Conservation (phyloP, 2,329 filamentous ascomycete species). For the Fusarium agapanthi region DNA sequence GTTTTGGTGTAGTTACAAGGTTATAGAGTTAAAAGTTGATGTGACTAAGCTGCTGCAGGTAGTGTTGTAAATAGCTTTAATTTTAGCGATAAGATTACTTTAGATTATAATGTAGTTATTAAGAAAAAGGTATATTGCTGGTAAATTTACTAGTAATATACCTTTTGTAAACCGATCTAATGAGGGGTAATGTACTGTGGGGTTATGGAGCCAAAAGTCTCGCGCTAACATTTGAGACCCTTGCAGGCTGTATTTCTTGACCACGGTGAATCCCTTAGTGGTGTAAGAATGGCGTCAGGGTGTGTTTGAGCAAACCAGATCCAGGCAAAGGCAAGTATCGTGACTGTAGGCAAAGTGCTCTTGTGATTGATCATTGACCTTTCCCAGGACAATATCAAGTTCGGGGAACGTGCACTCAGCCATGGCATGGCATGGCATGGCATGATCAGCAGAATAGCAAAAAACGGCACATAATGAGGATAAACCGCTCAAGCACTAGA, state of each 20-base stretch:
- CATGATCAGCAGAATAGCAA: neutral
- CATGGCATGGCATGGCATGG: neutral
- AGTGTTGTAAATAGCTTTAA: too few species aligned
- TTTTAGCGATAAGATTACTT: too few species aligned
- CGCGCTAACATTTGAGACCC: too few species aligned
- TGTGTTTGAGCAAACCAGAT: slow-evolving; percentile 3
- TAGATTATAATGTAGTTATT: too few species aligned
- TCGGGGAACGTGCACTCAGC: neutral
- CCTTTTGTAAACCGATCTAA: too few species aligned
- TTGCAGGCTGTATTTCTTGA: neutral
- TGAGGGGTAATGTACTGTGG: too few species aligned
- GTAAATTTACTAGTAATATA: too few species aligned
- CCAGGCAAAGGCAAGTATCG: neutral
- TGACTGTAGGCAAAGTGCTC: neutral
- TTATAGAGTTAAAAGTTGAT: too few species aligned
- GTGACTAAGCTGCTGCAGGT: too few species aligned
- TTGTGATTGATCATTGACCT: slow-evolving; percentile 5
- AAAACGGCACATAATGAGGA: neutral
- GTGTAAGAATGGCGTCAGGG: slow-evolving; percentile 31
- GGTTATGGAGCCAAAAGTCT: too few species aligned
- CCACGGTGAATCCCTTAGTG: slow-evolving; percentile 8
- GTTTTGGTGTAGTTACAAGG: too few species aligned
- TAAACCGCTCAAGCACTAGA: slow-evolving; percentile 1
- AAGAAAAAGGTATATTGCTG: too few species aligned
- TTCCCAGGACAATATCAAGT: neutral